Conservation (phyloP, 441 rosid genomes). For the Euphorbia schlechtendalii region DNA sequence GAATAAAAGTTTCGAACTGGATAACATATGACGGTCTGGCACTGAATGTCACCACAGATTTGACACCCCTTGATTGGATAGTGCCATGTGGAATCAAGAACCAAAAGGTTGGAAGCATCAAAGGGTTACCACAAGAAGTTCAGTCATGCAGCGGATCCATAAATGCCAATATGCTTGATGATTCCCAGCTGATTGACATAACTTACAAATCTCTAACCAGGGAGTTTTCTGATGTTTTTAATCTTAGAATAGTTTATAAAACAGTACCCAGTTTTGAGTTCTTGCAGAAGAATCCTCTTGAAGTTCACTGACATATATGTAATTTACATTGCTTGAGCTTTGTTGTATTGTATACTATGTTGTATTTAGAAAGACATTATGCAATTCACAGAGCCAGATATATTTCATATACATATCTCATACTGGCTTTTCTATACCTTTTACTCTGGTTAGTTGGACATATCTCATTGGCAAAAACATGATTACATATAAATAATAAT, state of each 20-base stretch:
- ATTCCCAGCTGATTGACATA: conserved; percentile 37
- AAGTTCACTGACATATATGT: not conserved
- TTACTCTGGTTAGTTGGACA: not conserved
- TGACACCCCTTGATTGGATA: conserved; percentile 64
- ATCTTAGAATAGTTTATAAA: conserved; percentile 41
- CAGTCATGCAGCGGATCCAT: not conserved
- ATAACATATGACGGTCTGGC: conserved; percentile 77
- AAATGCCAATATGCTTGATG: conserved; percentile 12
- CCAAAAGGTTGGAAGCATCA: conserved; percentile 64
- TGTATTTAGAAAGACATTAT: too few relatives aligned
- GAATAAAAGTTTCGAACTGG: conserved; percentile 74
- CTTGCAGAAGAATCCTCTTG: conserved; percentile 4
- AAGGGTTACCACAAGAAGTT: conserved; percentile 31
- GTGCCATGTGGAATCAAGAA: conserved; percentile 77
- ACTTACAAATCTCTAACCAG: conserved; percentile 43
- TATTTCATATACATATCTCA: too few relatives aligned
- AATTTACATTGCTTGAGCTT: too few relatives aligned
- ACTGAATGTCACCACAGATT: conserved; percentile 71
- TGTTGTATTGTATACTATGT: too few relatives aligned
- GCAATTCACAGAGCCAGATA: too few relatives aligned
- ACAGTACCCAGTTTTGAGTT: conserved; percentile 14
- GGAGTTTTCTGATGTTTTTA: conserved; percentile 66
- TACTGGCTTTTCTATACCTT: too few relatives aligned
- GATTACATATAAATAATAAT: too few relatives aligned
- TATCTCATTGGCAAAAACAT: not conserved